A percentile compares a stretch with the other conserved stretches of the same genome.
These are phyloP conservation scores for Botryotinia narcissicola DNA, from an alignment of 2,329 filamentous ascomycete species.

Conservation along the genomic window DNA sequence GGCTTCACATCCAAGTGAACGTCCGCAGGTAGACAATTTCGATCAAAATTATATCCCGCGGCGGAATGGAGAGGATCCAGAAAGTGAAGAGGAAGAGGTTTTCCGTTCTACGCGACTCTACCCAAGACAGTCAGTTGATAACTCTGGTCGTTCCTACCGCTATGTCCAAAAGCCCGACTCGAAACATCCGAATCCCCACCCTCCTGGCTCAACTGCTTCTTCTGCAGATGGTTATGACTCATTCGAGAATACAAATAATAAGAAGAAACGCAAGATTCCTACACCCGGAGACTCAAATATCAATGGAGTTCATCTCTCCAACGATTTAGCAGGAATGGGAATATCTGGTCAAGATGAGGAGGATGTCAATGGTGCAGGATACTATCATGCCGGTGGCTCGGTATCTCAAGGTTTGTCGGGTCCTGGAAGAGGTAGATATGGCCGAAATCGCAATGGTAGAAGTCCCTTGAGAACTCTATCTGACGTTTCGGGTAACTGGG, in stretches of 20 bases:
- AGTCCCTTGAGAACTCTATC: constrained; percentile 60
- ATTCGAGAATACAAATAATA: constrained; percentile 98
- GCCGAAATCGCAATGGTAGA: constrained; percentile 61
- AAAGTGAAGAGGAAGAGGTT: constrained; percentile 59
- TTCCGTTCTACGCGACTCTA: constrained; percentile 40
- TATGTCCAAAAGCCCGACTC: constrained; percentile 47
- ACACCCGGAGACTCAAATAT: constrained; percentile 69
- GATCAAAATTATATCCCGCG: constrained; percentile 43
- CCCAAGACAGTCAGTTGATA: constrained; percentile 48
- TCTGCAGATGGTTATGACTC: constrained; percentile 89
- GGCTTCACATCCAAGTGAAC: constrained; percentile 34
- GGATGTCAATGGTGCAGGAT: constrained; percentile 43
- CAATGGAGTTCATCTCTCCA: constrained; percentile 48
- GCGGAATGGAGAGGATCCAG: constrained; percentile 54
- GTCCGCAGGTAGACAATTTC: constrained; percentile 36
- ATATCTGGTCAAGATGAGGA: constrained; percentile 50
- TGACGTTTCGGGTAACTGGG: constrained; percentile 47
- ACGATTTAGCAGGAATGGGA: constrained; percentile 64
- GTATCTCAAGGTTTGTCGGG: constrained; percentile 72
- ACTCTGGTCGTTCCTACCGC: constrained; percentile 45
- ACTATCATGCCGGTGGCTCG: constrained; percentile 56
- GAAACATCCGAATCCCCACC: constrained; percentile 50
- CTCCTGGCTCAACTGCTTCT: constrained; percentile 65
- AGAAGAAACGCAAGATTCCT: constrained; percentile 98
- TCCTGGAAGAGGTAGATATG: constrained; percentile 78